Evolutionary conservation across 768 basidiomycete genomes (phyloP).

Genomic region (Rhizopogon sp.): DNA sequence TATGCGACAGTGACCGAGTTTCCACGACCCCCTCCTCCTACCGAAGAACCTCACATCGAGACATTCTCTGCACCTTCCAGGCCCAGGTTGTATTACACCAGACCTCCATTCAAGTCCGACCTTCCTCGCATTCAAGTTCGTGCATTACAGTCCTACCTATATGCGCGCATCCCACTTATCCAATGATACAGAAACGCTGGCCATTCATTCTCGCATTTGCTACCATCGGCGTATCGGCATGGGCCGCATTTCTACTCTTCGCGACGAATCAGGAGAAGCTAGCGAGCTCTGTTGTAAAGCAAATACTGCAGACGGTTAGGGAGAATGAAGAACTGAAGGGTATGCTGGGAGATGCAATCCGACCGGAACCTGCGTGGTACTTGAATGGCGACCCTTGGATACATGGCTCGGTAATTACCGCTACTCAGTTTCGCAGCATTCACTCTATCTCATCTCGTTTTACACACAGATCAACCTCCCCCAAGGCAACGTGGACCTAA

Average conservation of each 20-base stretch:
- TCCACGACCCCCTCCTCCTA: constrained; percentile 20
- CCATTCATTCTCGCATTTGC: constrained; percentile 48
- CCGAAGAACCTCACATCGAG: constrained; percentile 25
- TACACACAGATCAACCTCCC: constrained; percentile 58
- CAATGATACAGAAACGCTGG: constrained; percentile 40
- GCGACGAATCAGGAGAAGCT: constrained; percentile 76
- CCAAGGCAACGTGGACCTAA: constrained; percentile 74
- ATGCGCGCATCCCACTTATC: not conserved
- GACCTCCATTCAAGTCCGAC: constrained; percentile 33
- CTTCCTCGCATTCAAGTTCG: constrained; percentile 39
- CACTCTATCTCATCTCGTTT: not conserved
- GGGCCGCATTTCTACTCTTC: constrained; percentile 65
- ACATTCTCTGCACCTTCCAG: constrained; percentile 41
- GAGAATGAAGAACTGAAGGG: constrained; percentile 45
- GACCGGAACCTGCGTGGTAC: constrained; percentile 38
- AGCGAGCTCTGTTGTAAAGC: constrained; percentile 68
- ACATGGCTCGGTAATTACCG: constrained; percentile 52
- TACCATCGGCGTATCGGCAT: constrained; percentile 51
- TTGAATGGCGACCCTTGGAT: constrained; percentile 74
- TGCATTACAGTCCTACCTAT: not conserved
- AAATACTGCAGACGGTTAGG: constrained; percentile 56
- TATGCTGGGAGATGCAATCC: constrained; percentile 54
- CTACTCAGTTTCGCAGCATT: not conserved
- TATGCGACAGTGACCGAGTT: constrained; percentile 18
- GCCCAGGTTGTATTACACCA: constrained; percentile 39